phyloP scores from a whole-genome alignment of 129 eudicot species.

The Arctium lappa region DNA sequence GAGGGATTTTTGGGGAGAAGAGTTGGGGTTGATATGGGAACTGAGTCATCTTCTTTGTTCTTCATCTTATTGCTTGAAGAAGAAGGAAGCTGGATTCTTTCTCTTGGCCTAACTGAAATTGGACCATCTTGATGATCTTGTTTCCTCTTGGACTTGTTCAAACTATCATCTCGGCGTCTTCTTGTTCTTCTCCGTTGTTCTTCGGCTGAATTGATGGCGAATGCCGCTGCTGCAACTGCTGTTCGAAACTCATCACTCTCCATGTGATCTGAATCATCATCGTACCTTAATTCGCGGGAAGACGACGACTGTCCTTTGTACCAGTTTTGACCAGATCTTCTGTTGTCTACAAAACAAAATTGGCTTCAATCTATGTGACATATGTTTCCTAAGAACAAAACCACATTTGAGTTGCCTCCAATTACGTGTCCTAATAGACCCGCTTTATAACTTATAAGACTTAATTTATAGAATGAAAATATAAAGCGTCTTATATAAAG shows the following conservation, averaged over 20 bases:
- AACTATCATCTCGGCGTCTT: slow-evolving; percentile 8
- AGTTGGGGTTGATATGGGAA: slow-evolving; percentile 26
- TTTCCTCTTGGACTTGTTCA: slow-evolving; percentile 24
- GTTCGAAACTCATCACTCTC: slow-evolving; percentile 50
- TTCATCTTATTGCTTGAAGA: slow-evolving; percentile 24
- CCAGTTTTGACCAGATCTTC: slow-evolving; percentile 52
- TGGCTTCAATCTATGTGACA: neutral
- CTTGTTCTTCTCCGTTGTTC: slow-evolving; percentile 26
- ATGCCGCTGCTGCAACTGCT: slow-evolving; percentile 93
- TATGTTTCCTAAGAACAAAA: neutral
- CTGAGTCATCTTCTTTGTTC: slow-evolving; percentile 24
- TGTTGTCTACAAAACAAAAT: slow-evolving; percentile 40
- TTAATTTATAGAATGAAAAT: no score
- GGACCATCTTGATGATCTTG: slow-evolving; percentile 22
- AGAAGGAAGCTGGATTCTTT: slow-evolving; percentile 16
- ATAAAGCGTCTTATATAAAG: no score
- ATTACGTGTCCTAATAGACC: no score
- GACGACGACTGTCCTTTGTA: slow-evolving; percentile 58
- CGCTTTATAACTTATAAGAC: no score
- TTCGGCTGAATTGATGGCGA: slow-evolving; percentile 57
- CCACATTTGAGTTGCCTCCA: neutral
- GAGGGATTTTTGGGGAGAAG: slow-evolving; percentile 34
- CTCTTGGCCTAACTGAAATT: slow-evolving; percentile 21
- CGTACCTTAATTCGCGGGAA: slow-evolving; percentile 45
- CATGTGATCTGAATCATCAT: slow-evolving; percentile 35